Evolutionary conservation across 306 rosid genomes (phyloP).

Genomic region (Amphicarpaea edgeworthii): DNA sequence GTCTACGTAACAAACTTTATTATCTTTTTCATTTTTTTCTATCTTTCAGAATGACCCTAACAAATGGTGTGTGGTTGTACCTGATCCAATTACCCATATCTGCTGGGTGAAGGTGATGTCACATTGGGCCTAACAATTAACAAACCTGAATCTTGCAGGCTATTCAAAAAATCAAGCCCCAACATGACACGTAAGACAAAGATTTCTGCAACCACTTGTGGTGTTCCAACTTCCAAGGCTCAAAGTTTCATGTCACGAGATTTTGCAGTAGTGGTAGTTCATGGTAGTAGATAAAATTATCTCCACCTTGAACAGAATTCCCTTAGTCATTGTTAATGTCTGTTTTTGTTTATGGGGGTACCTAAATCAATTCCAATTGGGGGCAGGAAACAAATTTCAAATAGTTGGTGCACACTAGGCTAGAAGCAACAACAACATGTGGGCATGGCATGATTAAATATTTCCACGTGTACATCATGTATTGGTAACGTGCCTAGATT

Average conservation of each 20-base stretch:
- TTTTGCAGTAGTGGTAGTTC: background rate
- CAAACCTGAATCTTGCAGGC: slow-evolving; percentile 3
- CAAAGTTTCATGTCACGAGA: background rate
- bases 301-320: background rate
- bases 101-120: slow-evolving; percentile 31
- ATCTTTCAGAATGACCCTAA: background rate
- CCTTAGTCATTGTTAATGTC: background rate
- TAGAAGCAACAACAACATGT: slow-evolving; percentile 34
- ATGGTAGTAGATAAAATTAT: slow-evolving; percentile 1
- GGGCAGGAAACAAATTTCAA: background rate
- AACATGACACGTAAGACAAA: slow-evolving; percentile 30
- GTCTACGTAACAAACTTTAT: background rate
- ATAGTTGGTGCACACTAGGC: slow-evolving; percentile 43
- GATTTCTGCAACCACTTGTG: slow-evolving; percentile 11
- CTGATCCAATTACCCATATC: background rate
- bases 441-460: background rate
- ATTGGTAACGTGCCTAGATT: slow-evolving; percentile 46
- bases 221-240: background rate
- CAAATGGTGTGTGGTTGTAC: background rate
- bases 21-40: background rate
- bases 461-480: slow-evolving; percentile 31
- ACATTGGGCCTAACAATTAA: background rate
- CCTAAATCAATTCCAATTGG: slow-evolving; percentile 22
- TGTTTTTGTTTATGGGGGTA: background rate
- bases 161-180: background rate